Percentiles rank a stretch among this genome's conserved stretches.
These are phyloP conservation scores for Geotrichum ghanense DNA, from an alignment of 805 yeast species.

Conservation along the genomic window DNA sequence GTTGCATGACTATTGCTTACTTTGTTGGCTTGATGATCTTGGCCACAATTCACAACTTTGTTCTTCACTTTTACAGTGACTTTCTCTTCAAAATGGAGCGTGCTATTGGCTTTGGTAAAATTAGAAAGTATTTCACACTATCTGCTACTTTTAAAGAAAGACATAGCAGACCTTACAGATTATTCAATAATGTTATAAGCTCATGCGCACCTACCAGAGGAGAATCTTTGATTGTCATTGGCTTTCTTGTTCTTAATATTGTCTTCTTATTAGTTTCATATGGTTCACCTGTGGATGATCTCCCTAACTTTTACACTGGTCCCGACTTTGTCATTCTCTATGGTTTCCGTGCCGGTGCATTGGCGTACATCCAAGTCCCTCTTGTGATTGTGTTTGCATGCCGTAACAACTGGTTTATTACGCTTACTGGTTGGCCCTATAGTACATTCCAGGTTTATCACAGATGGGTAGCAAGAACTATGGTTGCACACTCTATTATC, in stretches of 20 bases:
- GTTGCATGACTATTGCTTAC: neutral
- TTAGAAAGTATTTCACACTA: conserved; percentile 1
- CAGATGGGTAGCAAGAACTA: conserved; percentile 45
- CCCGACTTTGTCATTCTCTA: conserved; percentile 27
- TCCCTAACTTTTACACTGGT: neutral
- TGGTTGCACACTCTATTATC: conserved; percentile 36
- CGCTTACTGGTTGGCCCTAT: conserved; percentile 51
- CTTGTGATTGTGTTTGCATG: conserved; percentile 48
- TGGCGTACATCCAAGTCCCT: conserved; percentile 35
- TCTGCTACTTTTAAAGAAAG: neutral
- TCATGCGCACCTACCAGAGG: neutral
- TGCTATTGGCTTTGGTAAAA: conserved; percentile 3
- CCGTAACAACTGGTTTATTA: conserved; percentile 56
- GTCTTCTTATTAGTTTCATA: neutral
- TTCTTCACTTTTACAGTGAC: conserved; percentile 8
- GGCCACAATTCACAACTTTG: neutral
- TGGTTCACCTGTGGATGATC: neutral
- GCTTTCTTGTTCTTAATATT: neutral
- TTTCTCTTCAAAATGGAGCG: neutral
- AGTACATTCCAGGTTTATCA: conserved; percentile 54
- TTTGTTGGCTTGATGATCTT: neutral
- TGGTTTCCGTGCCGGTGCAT: conserved; percentile 43
- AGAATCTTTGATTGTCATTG: neutral
- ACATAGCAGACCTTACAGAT: neutral
- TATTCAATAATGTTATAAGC: neutral